Conservation (phyloP, 164 flowering plant species). For the Brasenia schreberi region DNA sequence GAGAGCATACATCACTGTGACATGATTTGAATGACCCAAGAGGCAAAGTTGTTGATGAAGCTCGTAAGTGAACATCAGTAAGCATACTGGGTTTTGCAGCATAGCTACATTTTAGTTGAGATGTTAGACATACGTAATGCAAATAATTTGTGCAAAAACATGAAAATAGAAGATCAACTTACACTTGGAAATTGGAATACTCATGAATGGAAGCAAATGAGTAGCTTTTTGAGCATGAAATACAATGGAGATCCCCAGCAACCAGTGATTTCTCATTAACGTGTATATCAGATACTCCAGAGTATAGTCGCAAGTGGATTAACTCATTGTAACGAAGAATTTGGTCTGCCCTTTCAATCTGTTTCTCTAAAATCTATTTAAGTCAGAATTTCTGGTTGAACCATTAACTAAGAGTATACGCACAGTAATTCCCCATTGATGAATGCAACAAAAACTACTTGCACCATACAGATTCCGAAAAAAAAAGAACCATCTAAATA, state of each 20-base stretch:
- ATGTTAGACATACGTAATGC: too few species aligned
- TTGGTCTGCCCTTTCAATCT: too few species aligned
- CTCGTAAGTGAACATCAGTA: conserved; percentile 66
- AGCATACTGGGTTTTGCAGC: conserved; percentile 31
- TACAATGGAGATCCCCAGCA: conserved; percentile 19
- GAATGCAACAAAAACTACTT: too few species aligned
- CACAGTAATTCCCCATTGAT: too few species aligned
- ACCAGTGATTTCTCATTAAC: conserved; percentile 38
- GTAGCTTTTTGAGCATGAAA: conserved; percentile 24
- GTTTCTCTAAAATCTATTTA: too few species aligned
- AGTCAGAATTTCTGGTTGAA: too few species aligned
- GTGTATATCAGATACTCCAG: conserved; percentile 34
- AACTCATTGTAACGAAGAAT: background rate
- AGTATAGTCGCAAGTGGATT: background rate
- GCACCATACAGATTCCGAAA: too few species aligned
- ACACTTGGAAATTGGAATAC: conserved; percentile 75
- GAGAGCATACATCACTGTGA: conserved; percentile 52
- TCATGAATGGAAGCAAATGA: conserved; percentile 63
- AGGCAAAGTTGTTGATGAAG: conserved; percentile 50
- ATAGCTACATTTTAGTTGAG: background rate
- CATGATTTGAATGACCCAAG: conserved; percentile 24
- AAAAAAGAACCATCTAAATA: too few species aligned
- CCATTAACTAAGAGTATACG: too few species aligned
- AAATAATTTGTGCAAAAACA: too few species aligned
- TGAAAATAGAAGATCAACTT: conserved; percentile 11